Percentiles rank a stretch among this genome's conserved stretches.
Evolutionary conservation across 23 red algal species (phyloP).

Genomic region (Gracilaria caudata): DNA sequence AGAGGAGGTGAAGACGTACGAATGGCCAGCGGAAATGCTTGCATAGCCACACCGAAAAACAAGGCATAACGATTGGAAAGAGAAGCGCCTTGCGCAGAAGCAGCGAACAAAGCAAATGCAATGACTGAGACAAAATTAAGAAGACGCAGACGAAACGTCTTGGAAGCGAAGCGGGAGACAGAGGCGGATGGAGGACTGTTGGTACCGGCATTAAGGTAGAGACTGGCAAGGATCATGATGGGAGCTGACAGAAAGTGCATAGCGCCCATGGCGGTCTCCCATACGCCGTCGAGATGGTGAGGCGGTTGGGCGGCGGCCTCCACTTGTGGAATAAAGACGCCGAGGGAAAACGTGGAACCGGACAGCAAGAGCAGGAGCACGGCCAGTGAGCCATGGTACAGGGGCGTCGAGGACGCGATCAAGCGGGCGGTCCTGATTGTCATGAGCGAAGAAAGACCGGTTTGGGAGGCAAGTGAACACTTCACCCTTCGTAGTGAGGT

Average conservation of each 20-base stretch:
- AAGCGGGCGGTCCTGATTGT: too few relatives aligned
- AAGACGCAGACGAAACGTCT: conserved; percentile 19
- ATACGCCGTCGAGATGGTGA: conserved; percentile 19
- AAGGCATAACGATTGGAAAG: background rate
- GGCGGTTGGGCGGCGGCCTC: conserved; percentile 2
- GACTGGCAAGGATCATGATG: conserved; percentile 28
- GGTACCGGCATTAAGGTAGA: conserved; percentile 7
- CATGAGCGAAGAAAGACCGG: too few relatives aligned
- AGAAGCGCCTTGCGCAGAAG: background rate
- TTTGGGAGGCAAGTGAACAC: too few relatives aligned
- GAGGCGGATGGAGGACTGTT: too few relatives aligned
- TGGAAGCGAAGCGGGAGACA: background rate
- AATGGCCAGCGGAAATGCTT: conserved; percentile 32
- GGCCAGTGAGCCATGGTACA: conserved; percentile 18
- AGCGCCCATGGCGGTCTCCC: conserved; percentile 36
- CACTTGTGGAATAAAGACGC: conserved; percentile 23
- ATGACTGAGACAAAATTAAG: background rate
- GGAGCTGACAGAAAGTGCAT: conserved; percentile 57
- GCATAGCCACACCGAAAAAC: conserved; percentile 2
- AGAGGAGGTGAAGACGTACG: background rate
- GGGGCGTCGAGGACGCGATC: background rate
- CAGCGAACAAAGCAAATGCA: conserved; percentile 30
- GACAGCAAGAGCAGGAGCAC: conserved; percentile 19
- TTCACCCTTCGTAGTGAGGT: too few relatives aligned
- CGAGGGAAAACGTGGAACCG: conserved; percentile 43